phyloP scores from a whole-genome alignment of 306 rosid species.

The Dicorynia guianensis region DNA sequence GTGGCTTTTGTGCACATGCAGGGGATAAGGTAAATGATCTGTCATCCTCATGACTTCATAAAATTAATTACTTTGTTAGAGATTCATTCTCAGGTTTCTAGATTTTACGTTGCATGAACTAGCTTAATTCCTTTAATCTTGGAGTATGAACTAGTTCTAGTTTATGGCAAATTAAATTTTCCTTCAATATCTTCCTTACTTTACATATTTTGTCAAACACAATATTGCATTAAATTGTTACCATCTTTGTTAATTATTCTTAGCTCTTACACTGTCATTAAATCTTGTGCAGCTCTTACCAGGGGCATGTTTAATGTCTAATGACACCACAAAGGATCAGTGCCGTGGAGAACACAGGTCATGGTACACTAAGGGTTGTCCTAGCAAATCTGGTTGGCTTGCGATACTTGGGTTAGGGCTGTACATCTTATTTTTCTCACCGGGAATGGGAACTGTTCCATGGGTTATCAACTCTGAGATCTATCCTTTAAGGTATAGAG shows the following conservation, averaged over 20 bases:
- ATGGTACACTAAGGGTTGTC: constrained; percentile 54
- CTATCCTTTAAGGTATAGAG: too few relatives aligned
- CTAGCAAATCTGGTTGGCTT: constrained; percentile 44
- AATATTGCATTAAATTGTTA: too few relatives aligned
- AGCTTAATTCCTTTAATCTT: too few relatives aligned
- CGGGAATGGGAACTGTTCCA: constrained; percentile 51
- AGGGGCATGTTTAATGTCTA: constrained; percentile 47
- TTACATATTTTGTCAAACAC: too few relatives aligned
- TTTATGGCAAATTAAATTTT: too few relatives aligned
- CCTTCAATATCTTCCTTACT: too few relatives aligned
- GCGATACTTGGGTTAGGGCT: constrained; percentile 39
- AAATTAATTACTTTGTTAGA: too few relatives aligned
- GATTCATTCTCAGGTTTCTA: too few relatives aligned
- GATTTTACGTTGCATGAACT: too few relatives aligned
- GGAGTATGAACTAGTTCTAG: too few relatives aligned
- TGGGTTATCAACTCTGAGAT: constrained; percentile 29
- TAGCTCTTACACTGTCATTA: not conserved
- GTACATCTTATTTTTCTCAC: constrained; percentile 48
- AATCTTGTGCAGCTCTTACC: constrained; percentile 36
- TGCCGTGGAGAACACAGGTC: constrained; percentile 28
- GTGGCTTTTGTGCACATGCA: constrained; percentile 45
- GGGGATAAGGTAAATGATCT: constrained; percentile 36
- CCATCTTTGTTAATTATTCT: too few relatives aligned
- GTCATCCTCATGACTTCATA: too few relatives aligned
- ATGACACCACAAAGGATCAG: constrained; percentile 11